Evolutionary conservation across 1,284 basidiomycete species (phyloP), one percentile per base, ranked within the genome.

Genomic region (Fomitopsis palustris): DNA sequence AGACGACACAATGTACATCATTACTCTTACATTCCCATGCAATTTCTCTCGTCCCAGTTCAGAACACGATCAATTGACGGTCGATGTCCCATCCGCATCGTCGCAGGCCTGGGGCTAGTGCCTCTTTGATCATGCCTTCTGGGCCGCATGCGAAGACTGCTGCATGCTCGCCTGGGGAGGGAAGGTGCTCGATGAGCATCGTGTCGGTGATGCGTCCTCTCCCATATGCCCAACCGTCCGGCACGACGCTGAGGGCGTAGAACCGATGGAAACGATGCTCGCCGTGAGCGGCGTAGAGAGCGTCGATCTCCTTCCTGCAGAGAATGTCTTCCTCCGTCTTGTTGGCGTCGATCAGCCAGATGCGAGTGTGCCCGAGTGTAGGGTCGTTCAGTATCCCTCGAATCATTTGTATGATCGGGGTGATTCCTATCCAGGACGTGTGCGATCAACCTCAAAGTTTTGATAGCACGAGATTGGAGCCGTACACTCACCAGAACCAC

Each of bases 391-490:
- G 70, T 39, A 87, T 74, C 41, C 77, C 77, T 0, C 81, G 77
- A 1, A 86, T 71, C 16, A 85, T 77, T 65, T 84, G 82, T 1
- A 83, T 67, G 45, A 85, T 85, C 0, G 86, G 86, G 0, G 86
- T 86, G 59, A 88, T 82, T 17, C 84, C 85, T 77, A 55, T 53
- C 41, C 4, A 27, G 14, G 27, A 17, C 3, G n/a, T 25, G 31
- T 23, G 14, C 16, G 6, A 10, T 45, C 37, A 27, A 16, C 25
- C 37, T 29, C 4, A 31, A 16, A n/a, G 16, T 1, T 19, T 21
- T 49, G 33, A n/a, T n/a, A 56, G 42, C 42, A 39, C n/a, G 16
- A 39, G 6, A 31, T 23, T n/a, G 7, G 17, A 56, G 41, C 21
- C 17, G 12, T 3, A 14, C 9, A 64, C 72, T 8, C 53, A 78